Percentiles rank a stretch among this genome's conserved stretches.
Evolutionary conservation across 2,329 filamentous ascomycete genomes (phyloP).

Genomic region (Nothomitra cinnamomea): DNA sequence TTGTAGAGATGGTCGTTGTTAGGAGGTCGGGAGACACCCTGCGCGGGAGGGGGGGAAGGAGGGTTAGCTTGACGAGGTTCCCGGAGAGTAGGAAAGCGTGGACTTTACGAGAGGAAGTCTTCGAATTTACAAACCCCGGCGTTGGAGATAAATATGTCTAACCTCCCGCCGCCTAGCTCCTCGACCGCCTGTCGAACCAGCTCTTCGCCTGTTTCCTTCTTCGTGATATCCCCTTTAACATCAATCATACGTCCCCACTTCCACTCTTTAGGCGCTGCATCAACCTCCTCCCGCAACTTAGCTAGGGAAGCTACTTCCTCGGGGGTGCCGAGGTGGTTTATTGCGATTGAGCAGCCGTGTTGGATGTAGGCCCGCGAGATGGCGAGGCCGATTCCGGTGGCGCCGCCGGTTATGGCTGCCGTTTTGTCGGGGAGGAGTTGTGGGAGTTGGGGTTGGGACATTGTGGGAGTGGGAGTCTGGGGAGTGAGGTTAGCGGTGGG

Average conservation of each 20-base stretch:
- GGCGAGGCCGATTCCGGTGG: slow-evolving; percentile 11
- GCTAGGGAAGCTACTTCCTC: background rate
- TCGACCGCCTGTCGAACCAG: slow-evolving; percentile 51
- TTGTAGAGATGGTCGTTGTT: slow-evolving; percentile 54
- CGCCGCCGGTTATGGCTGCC: slow-evolving; percentile 12
- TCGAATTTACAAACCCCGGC: slow-evolving; percentile 79
- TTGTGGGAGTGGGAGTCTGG: too few species aligned
- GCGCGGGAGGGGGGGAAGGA: background rate
- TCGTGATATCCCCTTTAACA: slow-evolving; percentile 60
- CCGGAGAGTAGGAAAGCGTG: slow-evolving; percentile 13
- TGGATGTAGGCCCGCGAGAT: slow-evolving; percentile 11
- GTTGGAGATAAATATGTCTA: slow-evolving; percentile 75
- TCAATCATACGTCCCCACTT: slow-evolving; percentile 36
- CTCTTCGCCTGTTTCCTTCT: slow-evolving; percentile 50
- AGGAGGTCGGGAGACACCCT: slow-evolving; percentile 55
- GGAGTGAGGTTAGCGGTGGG: background rate
- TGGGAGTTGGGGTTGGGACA: background rate
- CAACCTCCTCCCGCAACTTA: background rate
- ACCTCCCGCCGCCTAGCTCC: slow-evolving; percentile 23
- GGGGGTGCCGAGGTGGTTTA: background rate
- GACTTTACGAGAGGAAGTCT: slow-evolving; percentile 70
- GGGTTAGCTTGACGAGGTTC: background rate
- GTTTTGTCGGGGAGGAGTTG: slow-evolving; percentile 8
- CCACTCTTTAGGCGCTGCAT: background rate
- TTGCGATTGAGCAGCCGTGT: slow-evolving; percentile 9